Base-by-base conservation (phyloP, 176 grass and related monocot species). In the Rhynchospora pubera region DNA sequence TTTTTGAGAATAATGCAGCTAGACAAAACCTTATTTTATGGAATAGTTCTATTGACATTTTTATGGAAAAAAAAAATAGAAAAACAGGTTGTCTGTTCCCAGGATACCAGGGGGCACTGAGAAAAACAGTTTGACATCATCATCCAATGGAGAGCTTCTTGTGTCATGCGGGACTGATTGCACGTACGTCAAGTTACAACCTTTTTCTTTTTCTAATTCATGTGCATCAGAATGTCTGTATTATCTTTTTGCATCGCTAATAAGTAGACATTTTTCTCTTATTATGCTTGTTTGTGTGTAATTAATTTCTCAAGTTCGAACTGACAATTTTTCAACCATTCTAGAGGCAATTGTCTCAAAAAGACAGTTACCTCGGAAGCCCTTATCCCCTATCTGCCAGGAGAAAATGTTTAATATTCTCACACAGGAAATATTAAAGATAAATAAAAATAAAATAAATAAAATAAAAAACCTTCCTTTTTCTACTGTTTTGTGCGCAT, bases 71-170 rank as follows among this genome's bases (percentile, higher is more conserved):
- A n/a, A n/a, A 60, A 80, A 93, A 72, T 94, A 92, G 90, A 94
- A 91, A 88, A 98, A 87, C 67, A n/a, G 68, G 88, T 70, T 88
- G 84, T 34, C 95, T 93, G 73, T 98, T 98, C 68, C 79, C 95
- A n/a, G 95, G 92, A 79, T 92, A 98, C 79, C 89, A 98, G 92
- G 92, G 59, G 88, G n/a, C n/a, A n/a, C 89, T 47, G 92, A 93
- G 65, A 83, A 89, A 74, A 92, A n/a, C n/a, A n/a, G 95, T 83
- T 68, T 94, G 84, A 65, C 92, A 55, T 89, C 95, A 88, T 97
- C 92, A 77, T 94, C 95, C 0, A 83, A 98, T 43, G 95, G 95
- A 18, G 95, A 89, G 84, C 84, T 92, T 87, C 92, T 98, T 8
- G 60, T 98, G 88, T 94, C 95, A n/a, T 94, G 95, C 34, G 95